Conservation (phyloP, 2,329 filamentous ascomycete species). For the Tolypocladium inflatum region DNA sequence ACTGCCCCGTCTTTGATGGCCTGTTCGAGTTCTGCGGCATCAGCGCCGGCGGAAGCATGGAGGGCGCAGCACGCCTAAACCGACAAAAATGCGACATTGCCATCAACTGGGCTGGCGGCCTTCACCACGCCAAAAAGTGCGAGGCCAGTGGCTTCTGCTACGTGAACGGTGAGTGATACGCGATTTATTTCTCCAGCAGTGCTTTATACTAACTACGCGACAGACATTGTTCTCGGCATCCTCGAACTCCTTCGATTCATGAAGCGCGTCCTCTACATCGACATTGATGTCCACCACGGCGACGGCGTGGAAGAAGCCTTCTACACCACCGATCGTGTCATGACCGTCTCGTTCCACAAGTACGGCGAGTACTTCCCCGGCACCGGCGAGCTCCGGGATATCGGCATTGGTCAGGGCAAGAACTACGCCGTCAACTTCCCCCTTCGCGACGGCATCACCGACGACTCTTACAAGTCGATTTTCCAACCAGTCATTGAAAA, state of each 20-base stretch:
- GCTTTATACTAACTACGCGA: neutral
- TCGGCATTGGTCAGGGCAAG: constrained; percentile 79
- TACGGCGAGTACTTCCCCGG: constrained; percentile 95
- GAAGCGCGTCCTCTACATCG: constrained; percentile 93
- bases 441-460: constrained; percentile 84
- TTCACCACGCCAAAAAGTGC: constrained; percentile 95
- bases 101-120: constrained; percentile 94
- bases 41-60: constrained; percentile 88
- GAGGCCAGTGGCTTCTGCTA: constrained; percentile 98
- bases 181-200: too few relatives aligned
- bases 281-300: constrained; percentile 90
- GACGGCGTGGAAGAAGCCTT: constrained; percentile 92
- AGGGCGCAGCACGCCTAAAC: constrained; percentile 82
- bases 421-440: constrained; percentile 89
- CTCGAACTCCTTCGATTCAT: constrained; percentile 85
- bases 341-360: constrained; percentile 92
- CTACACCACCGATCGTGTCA: constrained; percentile 84
- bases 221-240: constrained; percentile 92
- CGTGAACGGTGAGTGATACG: constrained; percentile 64
- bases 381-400: constrained; percentile 78
- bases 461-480: constrained; percentile 79
- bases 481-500: constrained; percentile 84
- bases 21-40: constrained; percentile 96
- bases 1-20: constrained; percentile 95
- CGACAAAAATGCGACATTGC: constrained; percentile 92